Conservation (phyloP, 129 eudicot genomes). For the Ambrosia trifida region DNA sequence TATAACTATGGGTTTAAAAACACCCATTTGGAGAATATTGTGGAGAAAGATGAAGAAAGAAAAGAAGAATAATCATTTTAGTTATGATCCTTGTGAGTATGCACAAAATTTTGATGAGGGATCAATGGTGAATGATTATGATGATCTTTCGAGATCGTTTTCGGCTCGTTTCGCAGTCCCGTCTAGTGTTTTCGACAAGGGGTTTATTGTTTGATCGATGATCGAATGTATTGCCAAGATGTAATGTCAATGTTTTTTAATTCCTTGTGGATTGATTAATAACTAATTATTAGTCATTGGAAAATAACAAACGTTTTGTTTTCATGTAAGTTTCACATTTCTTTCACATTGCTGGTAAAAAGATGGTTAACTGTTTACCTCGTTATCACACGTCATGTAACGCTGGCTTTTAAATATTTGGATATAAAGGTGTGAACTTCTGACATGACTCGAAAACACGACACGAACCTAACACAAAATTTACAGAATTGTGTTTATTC, state of each 20-base stretch:
- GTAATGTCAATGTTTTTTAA: constrained; percentile 21
- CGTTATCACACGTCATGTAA: too few relatives aligned
- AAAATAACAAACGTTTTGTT: constrained; percentile 19
- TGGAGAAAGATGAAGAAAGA: constrained; percentile 53
- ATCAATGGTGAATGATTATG: constrained; percentile 37
- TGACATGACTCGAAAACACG: too few relatives aligned
- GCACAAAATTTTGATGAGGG: constrained; percentile 74
- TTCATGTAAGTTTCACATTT: background rate
- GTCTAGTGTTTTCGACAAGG: constrained; percentile 13
- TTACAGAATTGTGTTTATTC: too few relatives aligned
- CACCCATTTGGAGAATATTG: constrained; percentile 45
- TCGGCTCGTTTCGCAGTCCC: constrained; percentile 86
- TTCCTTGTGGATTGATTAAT: background rate
- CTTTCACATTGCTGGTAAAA: too few relatives aligned
- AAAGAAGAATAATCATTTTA: constrained; percentile 43
- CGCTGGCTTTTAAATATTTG: too few relatives aligned
- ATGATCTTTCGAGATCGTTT: constrained; percentile 56
- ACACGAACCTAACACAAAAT: too few relatives aligned
- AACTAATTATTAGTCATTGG: background rate
- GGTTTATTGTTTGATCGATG: constrained; percentile 25
- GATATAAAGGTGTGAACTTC: too few relatives aligned
- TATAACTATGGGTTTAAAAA: constrained; percentile 29
- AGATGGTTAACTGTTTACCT: too few relatives aligned
- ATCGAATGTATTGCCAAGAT: constrained; percentile 15
- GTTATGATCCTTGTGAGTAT: constrained; percentile 63